A percentile compares a stretch with the other conserved stretches of the same genome.
phyloP scores from a whole-genome alignment of 2,329 filamentous ascomycete genomes.

The Scedosporium apiospermum region DNA sequence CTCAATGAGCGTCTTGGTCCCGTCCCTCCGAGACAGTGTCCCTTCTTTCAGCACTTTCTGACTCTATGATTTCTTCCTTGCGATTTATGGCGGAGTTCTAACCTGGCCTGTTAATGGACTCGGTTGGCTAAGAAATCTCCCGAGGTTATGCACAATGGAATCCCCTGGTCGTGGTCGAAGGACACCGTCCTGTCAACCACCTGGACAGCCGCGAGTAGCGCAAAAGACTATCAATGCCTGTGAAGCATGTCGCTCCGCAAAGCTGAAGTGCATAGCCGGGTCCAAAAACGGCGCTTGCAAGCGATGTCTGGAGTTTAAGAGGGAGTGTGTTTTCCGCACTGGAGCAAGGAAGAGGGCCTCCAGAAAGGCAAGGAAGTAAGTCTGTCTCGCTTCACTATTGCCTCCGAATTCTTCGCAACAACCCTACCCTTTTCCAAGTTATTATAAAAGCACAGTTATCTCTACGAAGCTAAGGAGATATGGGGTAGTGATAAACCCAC shows the following conservation, averaged over 20 bases:
- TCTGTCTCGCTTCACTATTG: not conserved
- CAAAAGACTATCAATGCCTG: slow-evolving; percentile 31
- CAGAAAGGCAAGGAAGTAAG: slow-evolving; percentile 33
- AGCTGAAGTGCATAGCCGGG: slow-evolving; percentile 42
- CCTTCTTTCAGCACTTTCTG: not conserved
- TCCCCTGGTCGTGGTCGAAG: not conserved
- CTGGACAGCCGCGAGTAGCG: not conserved
- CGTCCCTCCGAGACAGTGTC: not conserved
- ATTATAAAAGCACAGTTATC: not conserved
- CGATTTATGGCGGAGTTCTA: not conserved
- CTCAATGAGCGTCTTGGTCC: not conserved
- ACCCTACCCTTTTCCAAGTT: not conserved
- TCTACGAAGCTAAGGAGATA: not conserved
- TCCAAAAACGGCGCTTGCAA: slow-evolving; percentile 38
- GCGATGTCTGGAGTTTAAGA: slow-evolving; percentile 42
- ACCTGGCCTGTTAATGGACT: not conserved
- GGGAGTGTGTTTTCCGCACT: slow-evolving; percentile 42
- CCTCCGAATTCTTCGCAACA: not conserved
- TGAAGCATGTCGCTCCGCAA: slow-evolving; percentile 43
- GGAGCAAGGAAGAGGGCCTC: slow-evolving; percentile 39
- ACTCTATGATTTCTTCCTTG: not conserved
- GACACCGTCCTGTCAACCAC: not conserved
- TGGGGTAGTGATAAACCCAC: not conserved
- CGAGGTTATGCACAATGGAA: not conserved
- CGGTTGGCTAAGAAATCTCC: not conserved